phyloP scores from a whole-genome alignment of 2,329 filamentous ascomycete genomes.

The Diaporthe aspalathi region DNA sequence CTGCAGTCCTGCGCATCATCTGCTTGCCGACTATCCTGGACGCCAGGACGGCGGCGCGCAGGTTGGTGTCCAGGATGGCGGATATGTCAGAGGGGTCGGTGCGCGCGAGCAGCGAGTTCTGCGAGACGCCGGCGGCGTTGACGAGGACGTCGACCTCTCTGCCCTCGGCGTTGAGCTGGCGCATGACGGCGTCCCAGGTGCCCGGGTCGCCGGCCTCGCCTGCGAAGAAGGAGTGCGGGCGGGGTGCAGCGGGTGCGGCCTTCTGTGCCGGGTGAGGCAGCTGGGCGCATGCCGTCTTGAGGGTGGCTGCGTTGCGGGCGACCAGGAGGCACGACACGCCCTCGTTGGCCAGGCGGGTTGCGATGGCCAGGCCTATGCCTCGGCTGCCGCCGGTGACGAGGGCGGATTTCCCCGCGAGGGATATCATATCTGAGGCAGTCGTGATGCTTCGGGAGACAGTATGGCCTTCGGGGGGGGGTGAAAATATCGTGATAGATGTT shows the following conservation, averaged over 20 bases:
- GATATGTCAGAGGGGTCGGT: slow-evolving; percentile 64
- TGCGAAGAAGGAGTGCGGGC: slow-evolving; percentile 36
- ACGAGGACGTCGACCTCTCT: slow-evolving; percentile 69
- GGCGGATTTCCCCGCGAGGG: slow-evolving; percentile 61
- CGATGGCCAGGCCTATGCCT: slow-evolving; percentile 77
- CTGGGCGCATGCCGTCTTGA: slow-evolving; percentile 50
- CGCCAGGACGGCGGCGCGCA: slow-evolving; percentile 72
- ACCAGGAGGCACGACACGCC: slow-evolving; percentile 72
- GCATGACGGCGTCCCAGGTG: slow-evolving; percentile 40
- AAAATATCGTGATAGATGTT: background rate
- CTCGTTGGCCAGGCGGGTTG: slow-evolving; percentile 70
- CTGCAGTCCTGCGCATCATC: slow-evolving; percentile 55
- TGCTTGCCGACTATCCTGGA: slow-evolving; percentile 64
- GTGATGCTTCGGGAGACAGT: background rate
- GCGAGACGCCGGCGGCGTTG: slow-evolving; percentile 82
- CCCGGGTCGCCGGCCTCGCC: slow-evolving; percentile 42
- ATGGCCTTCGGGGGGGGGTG: slow-evolving; percentile 32
- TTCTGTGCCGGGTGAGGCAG: slow-evolving; percentile 42
- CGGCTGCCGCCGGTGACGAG: slow-evolving; percentile 78
- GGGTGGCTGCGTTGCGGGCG: slow-evolving; percentile 63
- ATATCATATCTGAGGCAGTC: slow-evolving; percentile 45
- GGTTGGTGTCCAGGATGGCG: slow-evolving; percentile 75
- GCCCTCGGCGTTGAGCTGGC: slow-evolving; percentile 13
- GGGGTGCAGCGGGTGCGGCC: too few species aligned
- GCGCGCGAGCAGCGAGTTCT: slow-evolving; percentile 71